A percentile compares a stretch with the other conserved stretches of the same genome.
These are phyloP conservation scores for Annona cherimola DNA, from an alignment of 164 flowering plant species.

Conservation along the genomic window DNA sequence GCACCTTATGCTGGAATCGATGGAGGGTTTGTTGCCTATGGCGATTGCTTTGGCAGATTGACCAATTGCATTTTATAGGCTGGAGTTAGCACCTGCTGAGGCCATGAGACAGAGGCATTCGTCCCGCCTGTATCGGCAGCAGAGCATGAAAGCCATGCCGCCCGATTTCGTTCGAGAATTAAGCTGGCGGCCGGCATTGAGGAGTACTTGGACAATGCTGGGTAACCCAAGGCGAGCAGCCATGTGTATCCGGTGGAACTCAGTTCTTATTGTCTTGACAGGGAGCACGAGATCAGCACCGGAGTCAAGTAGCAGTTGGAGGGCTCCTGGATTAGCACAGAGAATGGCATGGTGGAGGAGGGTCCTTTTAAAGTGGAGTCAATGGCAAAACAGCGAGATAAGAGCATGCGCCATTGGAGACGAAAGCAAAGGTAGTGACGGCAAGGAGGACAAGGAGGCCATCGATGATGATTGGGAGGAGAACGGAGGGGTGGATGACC, in stretches of 20 bases:
- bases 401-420: constrained; percentile 59
- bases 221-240: constrained; percentile 55
- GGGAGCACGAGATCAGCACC: constrained; percentile 50
- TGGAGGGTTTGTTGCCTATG: constrained; percentile 33
- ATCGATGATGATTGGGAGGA: too few relatives aligned
- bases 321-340: constrained; percentile 47
- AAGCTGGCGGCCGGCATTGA: constrained; percentile 40
- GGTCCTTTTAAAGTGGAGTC: constrained; percentile 50
- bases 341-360: constrained; percentile 69
- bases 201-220: constrained; percentile 32
- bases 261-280: constrained; percentile 34
- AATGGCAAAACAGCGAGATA: constrained; percentile 38
- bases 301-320: constrained; percentile 38
- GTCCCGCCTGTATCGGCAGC: constrained; percentile 37
- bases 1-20: constrained; percentile 39
- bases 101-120: constrained; percentile 58
- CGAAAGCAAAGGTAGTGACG: too few relatives aligned
- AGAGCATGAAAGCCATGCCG: constrained; percentile 65
- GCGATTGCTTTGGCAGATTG: constrained; percentile 46
- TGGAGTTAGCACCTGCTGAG: constrained; percentile 64
- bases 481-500: too few relatives aligned
- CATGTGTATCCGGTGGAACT: constrained; percentile 51
- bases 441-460: too few relatives aligned
- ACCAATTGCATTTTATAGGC: constrained; percentile 37
- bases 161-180: constrained; percentile 50